Evolutionary conservation across 106 monocot species (phyloP).

Genomic region (Phalaenopsis equestris): DNA sequence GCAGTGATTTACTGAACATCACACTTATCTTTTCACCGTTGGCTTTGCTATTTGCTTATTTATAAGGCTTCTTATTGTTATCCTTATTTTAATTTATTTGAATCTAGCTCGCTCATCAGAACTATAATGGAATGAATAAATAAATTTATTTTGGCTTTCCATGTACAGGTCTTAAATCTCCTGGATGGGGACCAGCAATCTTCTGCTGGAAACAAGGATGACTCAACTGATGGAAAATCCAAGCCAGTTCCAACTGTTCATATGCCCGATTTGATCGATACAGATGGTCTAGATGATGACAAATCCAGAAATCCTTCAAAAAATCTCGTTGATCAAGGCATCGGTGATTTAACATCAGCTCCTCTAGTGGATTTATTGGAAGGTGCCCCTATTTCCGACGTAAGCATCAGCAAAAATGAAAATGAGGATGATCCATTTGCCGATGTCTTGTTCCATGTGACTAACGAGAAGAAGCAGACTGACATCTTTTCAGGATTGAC

Average conservation of each 20-base stretch:
- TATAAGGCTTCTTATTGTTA: neutral
- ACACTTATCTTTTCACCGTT: neutral
- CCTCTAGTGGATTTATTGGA: constrained; percentile 66
- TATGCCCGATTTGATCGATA: constrained; percentile 93
- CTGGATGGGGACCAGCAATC: constrained; percentile 46
- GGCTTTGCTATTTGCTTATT: neutral
- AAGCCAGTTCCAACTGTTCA: constrained; percentile 28
- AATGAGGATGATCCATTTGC: constrained; percentile 78
- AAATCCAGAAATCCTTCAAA: constrained; percentile 22
- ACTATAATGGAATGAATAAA: neutral
- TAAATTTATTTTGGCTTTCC: neutral
- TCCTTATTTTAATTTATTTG: neutral
- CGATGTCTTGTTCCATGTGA: constrained; percentile 80
- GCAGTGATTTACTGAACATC: neutral
- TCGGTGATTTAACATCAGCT: constrained; percentile 17
- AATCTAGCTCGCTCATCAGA: neutral
- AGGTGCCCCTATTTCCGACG: constrained; percentile 19
- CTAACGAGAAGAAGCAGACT: constrained; percentile 34
- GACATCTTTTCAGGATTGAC: constrained; percentile 81
- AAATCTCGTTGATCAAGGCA: constrained; percentile 16
- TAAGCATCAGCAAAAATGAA: constrained; percentile 15
- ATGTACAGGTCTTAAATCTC: constrained; percentile 61
- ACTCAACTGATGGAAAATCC: constrained; percentile 29
- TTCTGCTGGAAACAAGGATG: constrained; percentile 21
- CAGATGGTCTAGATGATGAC: constrained; percentile 39